Evolutionary conservation across 306 rosid species (phyloP).

Genomic region (Quercus engelmannii): DNA sequence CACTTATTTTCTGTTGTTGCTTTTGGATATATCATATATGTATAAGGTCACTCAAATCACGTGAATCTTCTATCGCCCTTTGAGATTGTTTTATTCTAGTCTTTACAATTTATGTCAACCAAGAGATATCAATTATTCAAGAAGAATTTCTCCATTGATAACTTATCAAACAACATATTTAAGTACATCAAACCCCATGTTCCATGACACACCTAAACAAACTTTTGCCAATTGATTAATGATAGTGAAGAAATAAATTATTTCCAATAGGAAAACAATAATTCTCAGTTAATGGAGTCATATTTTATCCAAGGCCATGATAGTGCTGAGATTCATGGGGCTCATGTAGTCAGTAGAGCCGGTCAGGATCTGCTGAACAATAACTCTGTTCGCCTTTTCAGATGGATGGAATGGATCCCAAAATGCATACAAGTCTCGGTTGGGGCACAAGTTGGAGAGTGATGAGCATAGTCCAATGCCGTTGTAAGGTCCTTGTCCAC

Average conservation of each 20-base stretch:
- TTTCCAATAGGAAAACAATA: background rate
- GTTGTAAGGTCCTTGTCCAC: slow-evolving; percentile 86
- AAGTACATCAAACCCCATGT: background rate
- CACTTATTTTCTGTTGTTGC: too few relatives aligned
- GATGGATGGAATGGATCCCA: slow-evolving; percentile 86
- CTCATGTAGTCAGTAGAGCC: slow-evolving; percentile 54
- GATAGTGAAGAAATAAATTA: background rate
- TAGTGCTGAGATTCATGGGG: slow-evolving; percentile 72
- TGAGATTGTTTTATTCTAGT: background rate
- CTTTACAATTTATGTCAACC: background rate
- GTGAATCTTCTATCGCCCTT: too few relatives aligned
- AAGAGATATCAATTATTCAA: background rate
- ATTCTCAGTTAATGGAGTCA: background rate
- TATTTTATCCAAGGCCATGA: slow-evolving; percentile 47
- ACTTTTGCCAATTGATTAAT: background rate
- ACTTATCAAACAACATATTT: background rate
- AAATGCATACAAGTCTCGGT: slow-evolving; percentile 52
- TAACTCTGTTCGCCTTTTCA: slow-evolving; percentile 54
- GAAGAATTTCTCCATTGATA: background rate
- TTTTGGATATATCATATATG: too few relatives aligned
- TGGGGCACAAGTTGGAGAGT: slow-evolving; percentile 57
- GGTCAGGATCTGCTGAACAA: slow-evolving; percentile 46
- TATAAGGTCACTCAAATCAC: too few relatives aligned
- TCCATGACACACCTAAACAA: background rate
- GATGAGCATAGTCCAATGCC: slow-evolving; percentile 69